Evolutionary conservation across 768 basidiomycete species (phyloP), one percentile per base, ranked within the genome.

Genomic region (Lentinula sp.): DNA sequence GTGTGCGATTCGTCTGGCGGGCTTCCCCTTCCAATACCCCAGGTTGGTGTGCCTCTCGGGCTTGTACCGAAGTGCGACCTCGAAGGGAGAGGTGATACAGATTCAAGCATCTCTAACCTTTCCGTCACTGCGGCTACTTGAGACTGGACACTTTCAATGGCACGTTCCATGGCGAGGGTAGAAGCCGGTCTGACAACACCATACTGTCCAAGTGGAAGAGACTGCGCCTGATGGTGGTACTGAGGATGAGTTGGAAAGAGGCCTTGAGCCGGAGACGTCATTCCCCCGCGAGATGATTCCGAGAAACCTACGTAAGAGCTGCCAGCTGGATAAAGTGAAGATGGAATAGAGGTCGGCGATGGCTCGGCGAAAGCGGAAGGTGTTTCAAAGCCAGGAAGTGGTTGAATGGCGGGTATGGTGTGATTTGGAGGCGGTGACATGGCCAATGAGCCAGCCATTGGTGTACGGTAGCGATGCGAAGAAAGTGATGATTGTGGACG

Each of bases 101-200:
- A 74, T 71, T 87, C 86, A 8, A 89, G 73, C 13, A 80, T 77
- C 66, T 94, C 93, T n/a, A 95, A 73, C 32, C 93, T 85, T 70
- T 94, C 92, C 7, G 82, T 85, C 48, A 95, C 79, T 5, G 91
- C 91, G 0, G 91, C 91, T 18, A 95, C 74, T 63, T 93, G 89
- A 0, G 85, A 83, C 70, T 95, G 93, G 55, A 93, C 80, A 63
- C 81, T 85, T 71, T 94, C 90, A 18, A 95, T 75, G 0, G 89
- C 89, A 50, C 82, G 82, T 70, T 94, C 93, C 57, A 95, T 75
- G 6, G 80, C 76, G 40, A 79, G 71, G 18, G 77, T 73, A 7
- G 86, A 83, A 23, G 76, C 73, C 3, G 84, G 79, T 49, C 80
- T 74, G 9, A 70, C 63, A 35, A 78, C 71, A 16, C 71, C 75